These are phyloP conservation scores for Colletotrichum agaves DNA, from an alignment of 2,329 filamentous ascomycete species.

Conservation along the genomic window DNA sequence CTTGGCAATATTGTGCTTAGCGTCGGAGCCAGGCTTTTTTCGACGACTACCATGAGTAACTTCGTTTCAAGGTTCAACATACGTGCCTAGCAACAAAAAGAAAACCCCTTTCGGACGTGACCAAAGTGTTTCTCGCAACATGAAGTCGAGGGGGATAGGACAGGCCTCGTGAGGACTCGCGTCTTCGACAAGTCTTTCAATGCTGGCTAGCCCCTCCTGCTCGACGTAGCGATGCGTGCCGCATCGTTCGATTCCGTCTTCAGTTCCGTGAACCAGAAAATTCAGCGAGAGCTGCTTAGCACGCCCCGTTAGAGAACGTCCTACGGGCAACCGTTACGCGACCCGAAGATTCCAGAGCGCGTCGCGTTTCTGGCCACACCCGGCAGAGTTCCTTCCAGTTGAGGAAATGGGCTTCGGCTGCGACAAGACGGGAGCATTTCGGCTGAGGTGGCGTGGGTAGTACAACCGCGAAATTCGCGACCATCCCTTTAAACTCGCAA, in stretches of 20 bases:
- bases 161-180: too few species aligned
- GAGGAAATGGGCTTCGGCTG: conserved; percentile 1
- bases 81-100: not conserved
- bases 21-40: not conserved
- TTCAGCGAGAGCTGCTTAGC: too few species aligned
- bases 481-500: too few species aligned
- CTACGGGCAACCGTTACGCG: not conserved
- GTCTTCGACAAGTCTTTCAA: too few species aligned
- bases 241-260: too few species aligned
- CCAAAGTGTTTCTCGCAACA: not conserved
- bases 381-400: not conserved
- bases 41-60: not conserved
- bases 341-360: not conserved
- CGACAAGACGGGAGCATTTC: not conserved
- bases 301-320: not conserved
- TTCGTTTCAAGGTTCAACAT: not conserved
- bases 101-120: not conserved
- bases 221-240: too few species aligned
- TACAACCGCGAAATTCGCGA: not conserved
- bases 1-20: conserved; percentile 9
- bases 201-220: too few species aligned
- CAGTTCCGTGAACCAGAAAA: too few species aligned
- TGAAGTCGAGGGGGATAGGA: not conserved
- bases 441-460: not conserved
- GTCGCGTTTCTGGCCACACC: not conserved